These are phyloP conservation scores for Parastagonospora avenae DNA, from an alignment of 2,329 filamentous ascomycete genomes.

Conservation along the genomic window DNA sequence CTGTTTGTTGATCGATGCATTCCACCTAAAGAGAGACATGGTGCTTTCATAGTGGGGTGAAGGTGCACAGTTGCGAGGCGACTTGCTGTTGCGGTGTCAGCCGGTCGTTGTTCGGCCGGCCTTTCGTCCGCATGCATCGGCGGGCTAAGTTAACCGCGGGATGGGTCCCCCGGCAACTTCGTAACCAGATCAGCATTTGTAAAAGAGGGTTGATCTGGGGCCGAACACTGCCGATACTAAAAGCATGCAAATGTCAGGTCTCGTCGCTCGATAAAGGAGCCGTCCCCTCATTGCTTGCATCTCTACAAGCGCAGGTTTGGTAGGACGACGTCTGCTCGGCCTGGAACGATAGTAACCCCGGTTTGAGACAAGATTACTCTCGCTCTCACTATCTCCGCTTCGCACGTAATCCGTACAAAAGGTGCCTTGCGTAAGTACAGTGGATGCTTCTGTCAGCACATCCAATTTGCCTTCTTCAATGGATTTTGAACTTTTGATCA, in stretches of 20 bases:
- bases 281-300: too few species aligned
- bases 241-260: too few species aligned
- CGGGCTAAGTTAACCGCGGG: constrained; percentile 4
- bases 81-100: constrained; percentile 28
- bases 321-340: background rate
- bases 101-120: constrained; percentile 29
- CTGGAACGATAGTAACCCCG: constrained; percentile 7
- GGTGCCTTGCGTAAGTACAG: background rate
- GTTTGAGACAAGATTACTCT: background rate
- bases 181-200: constrained; percentile 1
- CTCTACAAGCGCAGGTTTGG: too few species aligned
- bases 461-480: constrained; percentile 6
- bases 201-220: background rate
- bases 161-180: constrained; percentile 8
- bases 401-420: constrained; percentile 14
- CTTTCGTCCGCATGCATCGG: constrained; percentile 31
- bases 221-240: background rate
- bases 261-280: too few species aligned
- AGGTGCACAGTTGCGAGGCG: constrained; percentile 26
- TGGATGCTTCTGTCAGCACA: constrained; percentile 4
- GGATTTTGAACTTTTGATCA: constrained; percentile 14
- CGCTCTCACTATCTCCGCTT: constrained; percentile 22
- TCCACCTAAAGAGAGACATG: constrained; percentile 24
- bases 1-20: constrained; percentile 18
- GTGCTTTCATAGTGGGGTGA: constrained; percentile 42